Conservation (phyloP, 23 red algal genomes). For the Chondrus crispus region DNA sequence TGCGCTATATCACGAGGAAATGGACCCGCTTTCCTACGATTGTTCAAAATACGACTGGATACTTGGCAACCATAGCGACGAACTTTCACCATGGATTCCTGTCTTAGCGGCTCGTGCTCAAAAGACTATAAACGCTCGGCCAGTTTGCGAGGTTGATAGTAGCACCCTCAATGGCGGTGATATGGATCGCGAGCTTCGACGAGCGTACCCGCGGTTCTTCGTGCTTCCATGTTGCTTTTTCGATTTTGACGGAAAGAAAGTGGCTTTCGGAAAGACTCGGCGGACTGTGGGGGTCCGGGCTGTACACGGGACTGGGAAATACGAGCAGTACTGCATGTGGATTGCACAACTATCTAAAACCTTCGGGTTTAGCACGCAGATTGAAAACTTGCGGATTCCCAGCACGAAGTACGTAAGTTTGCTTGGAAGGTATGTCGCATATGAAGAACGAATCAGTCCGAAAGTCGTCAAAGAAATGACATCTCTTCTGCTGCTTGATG, state of each 20-base stretch:
- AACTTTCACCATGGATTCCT: slow-evolving; percentile 42
- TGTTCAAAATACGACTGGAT: slow-evolving; percentile 36
- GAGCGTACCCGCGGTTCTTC: slow-evolving; percentile 4
- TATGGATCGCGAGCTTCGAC: neutral
- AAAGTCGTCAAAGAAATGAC: slow-evolving; percentile 15
- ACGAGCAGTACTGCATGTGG: slow-evolving; percentile 11
- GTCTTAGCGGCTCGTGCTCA: slow-evolving; percentile 8
- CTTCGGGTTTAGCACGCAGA: slow-evolving; percentile 1
- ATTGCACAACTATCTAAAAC: neutral
- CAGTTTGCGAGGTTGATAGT: neutral
- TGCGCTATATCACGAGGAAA: neutral
- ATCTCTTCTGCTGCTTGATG: neutral
- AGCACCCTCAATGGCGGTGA: neutral
- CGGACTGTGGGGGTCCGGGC: neutral
- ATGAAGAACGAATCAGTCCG: neutral
- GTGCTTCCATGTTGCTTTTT: slow-evolving; percentile 42
- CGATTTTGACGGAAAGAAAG: slow-evolving; percentile 30
- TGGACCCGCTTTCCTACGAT: slow-evolving; percentile 12
- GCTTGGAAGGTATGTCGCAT: neutral
- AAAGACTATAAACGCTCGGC: neutral
- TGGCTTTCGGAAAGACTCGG: neutral
- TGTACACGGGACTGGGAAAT: neutral
- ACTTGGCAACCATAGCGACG: slow-evolving; percentile 39
- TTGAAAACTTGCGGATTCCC: slow-evolving; percentile 38
- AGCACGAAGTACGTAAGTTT: slow-evolving; percentile 36